Conservation (phyloP, 1,284 basidiomycete species). For the Sporisorium graminicola region DNA sequence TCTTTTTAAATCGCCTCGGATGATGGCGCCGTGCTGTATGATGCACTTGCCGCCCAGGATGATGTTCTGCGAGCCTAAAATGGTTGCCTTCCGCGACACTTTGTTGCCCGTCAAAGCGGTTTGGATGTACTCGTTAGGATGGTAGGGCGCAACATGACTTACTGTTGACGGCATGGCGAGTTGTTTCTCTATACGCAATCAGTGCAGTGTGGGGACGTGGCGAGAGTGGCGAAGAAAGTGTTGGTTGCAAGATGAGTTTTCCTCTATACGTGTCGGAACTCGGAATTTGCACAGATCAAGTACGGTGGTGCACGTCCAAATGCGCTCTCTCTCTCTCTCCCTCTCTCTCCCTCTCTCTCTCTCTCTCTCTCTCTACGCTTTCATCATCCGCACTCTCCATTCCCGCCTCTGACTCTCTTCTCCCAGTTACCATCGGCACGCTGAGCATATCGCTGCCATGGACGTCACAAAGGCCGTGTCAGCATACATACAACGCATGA, state of each 20-base stretch:
- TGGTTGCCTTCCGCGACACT: slow-evolving; percentile 91
- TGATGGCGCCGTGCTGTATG: slow-evolving; percentile 86
- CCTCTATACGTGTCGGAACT: slow-evolving; percentile 15
- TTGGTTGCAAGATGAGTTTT: background rate
- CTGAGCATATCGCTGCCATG: slow-evolving; percentile 73
- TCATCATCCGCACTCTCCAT: slow-evolving; percentile 4
- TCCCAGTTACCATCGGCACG: too few species aligned
- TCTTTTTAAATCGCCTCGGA: slow-evolving; percentile 83
- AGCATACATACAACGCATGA: slow-evolving; percentile 91
- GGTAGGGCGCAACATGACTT: slow-evolving; percentile 36
- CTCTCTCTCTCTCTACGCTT: background rate
- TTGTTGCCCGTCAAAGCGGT: slow-evolving; percentile 84
- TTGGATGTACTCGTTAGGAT: slow-evolving; percentile 60
- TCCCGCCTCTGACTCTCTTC: background rate
- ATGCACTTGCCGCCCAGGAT: slow-evolving; percentile 97
- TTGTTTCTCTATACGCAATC: background rate
- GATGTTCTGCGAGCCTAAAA: slow-evolving; percentile 94
- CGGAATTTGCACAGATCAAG: slow-evolving; percentile 36
- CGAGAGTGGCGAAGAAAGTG: background rate
- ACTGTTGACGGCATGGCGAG: slow-evolving; percentile 31
- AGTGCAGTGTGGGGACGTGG: background rate
- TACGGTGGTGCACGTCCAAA: slow-evolving; percentile 10
- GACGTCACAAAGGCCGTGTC: slow-evolving; percentile 95
- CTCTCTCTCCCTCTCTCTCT: too few species aligned
- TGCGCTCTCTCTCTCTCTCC: background rate